Evolutionary conservation across 1,284 basidiomycete species (phyloP).

Genomic region (Caloboletus inedulis): DNA sequence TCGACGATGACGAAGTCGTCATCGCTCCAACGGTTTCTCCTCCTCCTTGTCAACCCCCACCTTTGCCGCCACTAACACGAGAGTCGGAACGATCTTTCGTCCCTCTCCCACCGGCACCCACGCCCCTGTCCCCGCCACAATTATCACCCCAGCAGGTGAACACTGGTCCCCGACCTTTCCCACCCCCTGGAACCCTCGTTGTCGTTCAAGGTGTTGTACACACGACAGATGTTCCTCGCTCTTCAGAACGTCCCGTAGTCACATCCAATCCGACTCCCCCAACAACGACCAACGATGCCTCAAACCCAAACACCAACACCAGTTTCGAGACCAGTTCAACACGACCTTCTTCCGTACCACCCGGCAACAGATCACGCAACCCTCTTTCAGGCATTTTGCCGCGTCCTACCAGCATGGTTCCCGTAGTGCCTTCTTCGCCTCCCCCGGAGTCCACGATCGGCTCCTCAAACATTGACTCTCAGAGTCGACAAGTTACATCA

Average conservation of each 20-base stretch:
- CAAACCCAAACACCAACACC: slow-evolving; percentile 5
- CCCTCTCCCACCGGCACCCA: slow-evolving; percentile 7
- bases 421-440: slow-evolving; percentile 16
- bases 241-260: slow-evolving; percentile 18
- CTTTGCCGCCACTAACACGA: slow-evolving; percentile 10
- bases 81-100: slow-evolving; percentile 10
- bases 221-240: slow-evolving; percentile 58
- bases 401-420: slow-evolving; percentile 36
- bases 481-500: slow-evolving; percentile 4
- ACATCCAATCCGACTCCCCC: slow-evolving; percentile 14
- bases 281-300: slow-evolving; percentile 4
- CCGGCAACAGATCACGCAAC: slow-evolving; percentile 32
- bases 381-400: slow-evolving; percentile 44
- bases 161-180: slow-evolving; percentile 45
- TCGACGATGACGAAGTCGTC: slow-evolving; percentile 20
- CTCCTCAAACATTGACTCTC: slow-evolving; percentile 6
- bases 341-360: slow-evolving; percentile 34
- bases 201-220: slow-evolving; percentile 80
- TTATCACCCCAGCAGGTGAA: slow-evolving; percentile 15
- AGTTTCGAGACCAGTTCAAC: slow-evolving; percentile 9
- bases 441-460: slow-evolving; percentile 7
- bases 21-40: slow-evolving; percentile 17
- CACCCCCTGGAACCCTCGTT: slow-evolving; percentile 71
- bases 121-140: slow-evolving; percentile 9
- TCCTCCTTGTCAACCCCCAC: slow-evolving; percentile 7